Base-by-base conservation (phyloP, 306 rosid genomes). In the Casuarina cunninghamiana region DNA sequence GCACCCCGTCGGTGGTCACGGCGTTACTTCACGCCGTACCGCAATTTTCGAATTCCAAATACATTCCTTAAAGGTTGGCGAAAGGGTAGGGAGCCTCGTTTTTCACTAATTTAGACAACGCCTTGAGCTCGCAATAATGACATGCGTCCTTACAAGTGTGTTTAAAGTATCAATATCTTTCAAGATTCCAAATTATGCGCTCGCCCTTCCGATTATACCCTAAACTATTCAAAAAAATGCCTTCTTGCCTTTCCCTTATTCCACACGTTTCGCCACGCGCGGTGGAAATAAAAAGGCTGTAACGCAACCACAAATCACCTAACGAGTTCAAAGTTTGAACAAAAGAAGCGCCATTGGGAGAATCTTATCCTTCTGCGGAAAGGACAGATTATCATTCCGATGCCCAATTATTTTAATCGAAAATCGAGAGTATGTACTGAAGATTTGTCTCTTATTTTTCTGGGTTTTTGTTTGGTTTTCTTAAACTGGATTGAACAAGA, bases 21-120 rank as follows among this genome's bases (percentile, higher is more conserved):
- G 84, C 93, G 93, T 85, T 81, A 75, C 70, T 72, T 91, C 67
- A 90, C 95, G 91, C 77, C n/a, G 84, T 76, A 70, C 65, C 12
- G 74, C n/a, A 72, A n/a, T 32, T 21, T 63, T 58, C 11, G 11
- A 54, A 54, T 26, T 26, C 32, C 32, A 26, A 26, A 26, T 26
- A 26, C 32, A 26, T 48, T 48, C 15, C 51, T 48, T 9, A 6
- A 58, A 58, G 65, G 35, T 58, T 2, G 38, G 5, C 32, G 2
- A 63, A 38, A 63, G 15, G 44, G 8, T 37, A 13, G 2, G 9
- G n/a, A 63, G 69, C 5, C 38, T 62, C 9, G 16, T 57, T 62
- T 26, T 37, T 4, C 45, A 35, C 19, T 6, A 38, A 61, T 5
- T 37, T 63, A 37, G 69, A 38, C 42, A 38, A 63, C 44, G 19